A percentile compares a stretch with the other conserved stretches of the same genome.
Evolutionary conservation across 148 eudicot genomes (phyloP).

Genomic region (Polygonum aviculare): DNA sequence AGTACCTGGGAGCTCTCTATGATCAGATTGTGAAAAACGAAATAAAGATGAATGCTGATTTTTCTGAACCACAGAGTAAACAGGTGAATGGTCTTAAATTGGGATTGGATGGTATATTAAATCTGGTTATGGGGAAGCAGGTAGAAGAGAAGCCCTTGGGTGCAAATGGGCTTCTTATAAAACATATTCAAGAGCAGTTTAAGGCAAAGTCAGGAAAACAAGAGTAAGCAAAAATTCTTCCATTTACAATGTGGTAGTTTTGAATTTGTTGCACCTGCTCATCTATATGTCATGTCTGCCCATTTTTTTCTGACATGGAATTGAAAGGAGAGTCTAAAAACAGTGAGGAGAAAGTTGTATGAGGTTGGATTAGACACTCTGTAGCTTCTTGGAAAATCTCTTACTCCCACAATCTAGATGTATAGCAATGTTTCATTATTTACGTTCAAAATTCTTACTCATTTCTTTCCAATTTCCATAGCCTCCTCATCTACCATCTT

Average conservation of each 20-base stretch:
- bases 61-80: constrained; percentile 82
- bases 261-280: neutral
- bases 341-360: neutral
- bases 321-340: neutral
- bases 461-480: neutral
- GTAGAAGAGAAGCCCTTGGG: constrained; percentile 92
- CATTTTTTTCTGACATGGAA: neutral
- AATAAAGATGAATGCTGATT: constrained; percentile 91
- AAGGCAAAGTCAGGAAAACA: constrained; percentile 87
- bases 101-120: constrained; percentile 94
- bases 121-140: constrained; percentile 86
- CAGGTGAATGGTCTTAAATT: constrained; percentile 71
- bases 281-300: neutral
- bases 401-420: neutral
- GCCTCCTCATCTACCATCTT: neutral
- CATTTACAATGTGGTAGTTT: neutral
- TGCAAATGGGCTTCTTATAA: constrained; percentile 78
- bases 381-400: no score
- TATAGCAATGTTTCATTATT: neutral
- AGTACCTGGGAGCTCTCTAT: constrained; percentile 73
- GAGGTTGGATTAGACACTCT: no score
- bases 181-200: constrained; percentile 94
- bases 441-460: neutral
- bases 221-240: constrained; percentile 50
- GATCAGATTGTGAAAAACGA: constrained; percentile 93